Conservation (phyloP, 306 rosid genomes). For the Acmispon strigosus region DNA sequence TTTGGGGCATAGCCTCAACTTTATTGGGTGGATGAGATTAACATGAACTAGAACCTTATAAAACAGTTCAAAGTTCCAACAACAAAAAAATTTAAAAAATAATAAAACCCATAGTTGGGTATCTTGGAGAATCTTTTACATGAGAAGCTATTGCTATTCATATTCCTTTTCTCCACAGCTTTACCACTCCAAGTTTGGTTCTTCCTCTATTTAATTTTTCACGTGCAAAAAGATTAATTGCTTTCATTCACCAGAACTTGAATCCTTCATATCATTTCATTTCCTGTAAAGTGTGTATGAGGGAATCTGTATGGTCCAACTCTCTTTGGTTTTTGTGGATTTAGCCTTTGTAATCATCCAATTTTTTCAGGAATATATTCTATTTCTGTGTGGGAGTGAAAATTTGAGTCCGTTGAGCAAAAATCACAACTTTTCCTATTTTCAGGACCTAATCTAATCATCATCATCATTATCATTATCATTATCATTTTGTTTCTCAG, state of each 20-base stretch:
- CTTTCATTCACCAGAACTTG: background rate
- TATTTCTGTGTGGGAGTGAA: background rate
- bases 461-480: background rate
- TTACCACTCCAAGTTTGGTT: background rate
- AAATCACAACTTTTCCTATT: conserved; percentile 5
- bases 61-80: background rate
- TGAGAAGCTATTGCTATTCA: conserved; percentile 25
- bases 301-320: conserved; percentile 18
- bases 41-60: background rate
- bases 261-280: conserved; percentile 8
- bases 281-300: conserved; percentile 2
- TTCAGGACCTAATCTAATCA: conserved; percentile 20
- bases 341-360: background rate
- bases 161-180: background rate
- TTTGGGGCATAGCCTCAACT: background rate
- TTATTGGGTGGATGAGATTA: background rate
- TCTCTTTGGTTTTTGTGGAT: conserved; percentile 1
- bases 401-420: background rate
- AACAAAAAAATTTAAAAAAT: background rate
- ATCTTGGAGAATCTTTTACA: conserved; percentile 53
- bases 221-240: background rate
- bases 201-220: no score
- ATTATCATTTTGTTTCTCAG: background rate
- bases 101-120: conserved; percentile 25
- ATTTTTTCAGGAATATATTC: conserved; percentile 2